Evolutionary conservation across 2,329 filamentous ascomycete genomes (phyloP), one percentile per base, ranked within the genome.

Genomic region (Fusarium papillatum): DNA sequence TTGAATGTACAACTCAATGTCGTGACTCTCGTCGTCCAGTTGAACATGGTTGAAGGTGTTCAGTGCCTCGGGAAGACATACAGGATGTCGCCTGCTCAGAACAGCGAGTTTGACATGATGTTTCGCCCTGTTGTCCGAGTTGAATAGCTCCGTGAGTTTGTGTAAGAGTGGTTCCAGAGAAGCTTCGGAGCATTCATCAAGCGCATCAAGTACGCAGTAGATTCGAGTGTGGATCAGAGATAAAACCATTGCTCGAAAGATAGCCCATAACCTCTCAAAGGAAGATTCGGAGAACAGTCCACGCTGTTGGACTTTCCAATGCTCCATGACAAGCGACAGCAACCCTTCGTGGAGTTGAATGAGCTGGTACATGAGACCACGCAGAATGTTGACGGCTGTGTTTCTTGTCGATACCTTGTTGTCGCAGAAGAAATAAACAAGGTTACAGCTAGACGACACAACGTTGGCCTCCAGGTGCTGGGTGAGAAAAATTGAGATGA

Each of bases 351-450:
- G 70, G 1, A 46, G 43, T n/a, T 10, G 43, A 13, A 75, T 43
- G 1, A 75, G 38, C 22, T 73, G 70, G 13, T 64, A 69, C 17
- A 73, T 39, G 5, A 75, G 64, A 3, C 70, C 68, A 11, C 73
- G 68, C 1, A 75, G 43, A 8, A 75, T 26, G 7, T 69, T 75
- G 34, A 65, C 62, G 3, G 70, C 65, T 5, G 70, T 65, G 38
- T 73, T 73, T 53, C 73, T 62, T 46, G 61, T 50, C 7, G 36
- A 31, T 3, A 50, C 29, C 17, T 71, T 73, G 48, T 73, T 65
- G 17, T 75, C 70, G n/a, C 73, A 75, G 34, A 75, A 73, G 65
- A 75, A 75, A 11, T 64, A 75, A 10, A 75, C 31, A 10, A 66
- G 29, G 5, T 34, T 53, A 1, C 53, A 39, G 39, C n/a, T 19